These are phyloP conservation scores for Dictyostelium brefeldianum DNA, from an alignment of 78 protist species.

Conservation along the genomic window DNA sequence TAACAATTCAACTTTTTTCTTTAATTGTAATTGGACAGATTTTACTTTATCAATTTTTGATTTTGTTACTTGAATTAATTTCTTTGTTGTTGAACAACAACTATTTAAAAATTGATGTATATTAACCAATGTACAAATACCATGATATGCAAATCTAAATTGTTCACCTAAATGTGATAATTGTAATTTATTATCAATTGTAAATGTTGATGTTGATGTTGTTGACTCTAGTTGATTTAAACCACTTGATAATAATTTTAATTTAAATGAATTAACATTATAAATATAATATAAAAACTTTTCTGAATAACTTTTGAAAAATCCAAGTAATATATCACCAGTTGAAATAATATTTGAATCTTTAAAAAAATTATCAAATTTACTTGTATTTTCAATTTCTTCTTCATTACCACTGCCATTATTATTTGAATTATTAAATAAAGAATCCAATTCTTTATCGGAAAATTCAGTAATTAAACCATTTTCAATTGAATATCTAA, in stretches of 20 bases:
- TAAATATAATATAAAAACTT: not conserved
- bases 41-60: not conserved
- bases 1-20: not conserved
- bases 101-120: not conserved
- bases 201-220: not conserved
- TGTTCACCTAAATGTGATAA: not conserved
- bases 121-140: slow-evolving; percentile 3
- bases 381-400: no score
- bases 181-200: not conserved
- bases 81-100: not conserved
- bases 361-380: no score
- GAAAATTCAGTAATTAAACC: not conserved
- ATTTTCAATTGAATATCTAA: slow-evolving; percentile 2
- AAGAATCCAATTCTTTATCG: not conserved
- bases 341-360: no score
- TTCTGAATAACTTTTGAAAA: not conserved
- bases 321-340: not conserved
- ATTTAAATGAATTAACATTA: no score
- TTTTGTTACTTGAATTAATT: not conserved
- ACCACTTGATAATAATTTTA: not conserved
- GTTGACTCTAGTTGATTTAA: not conserved
- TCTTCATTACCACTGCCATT: no score
- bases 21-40: not conserved
- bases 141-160: slow-evolving; percentile 9
- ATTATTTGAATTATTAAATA: no score